Conservation (phyloP, 2,329 filamentous ascomycete species). For the Coniochaeta prunicola region DNA sequence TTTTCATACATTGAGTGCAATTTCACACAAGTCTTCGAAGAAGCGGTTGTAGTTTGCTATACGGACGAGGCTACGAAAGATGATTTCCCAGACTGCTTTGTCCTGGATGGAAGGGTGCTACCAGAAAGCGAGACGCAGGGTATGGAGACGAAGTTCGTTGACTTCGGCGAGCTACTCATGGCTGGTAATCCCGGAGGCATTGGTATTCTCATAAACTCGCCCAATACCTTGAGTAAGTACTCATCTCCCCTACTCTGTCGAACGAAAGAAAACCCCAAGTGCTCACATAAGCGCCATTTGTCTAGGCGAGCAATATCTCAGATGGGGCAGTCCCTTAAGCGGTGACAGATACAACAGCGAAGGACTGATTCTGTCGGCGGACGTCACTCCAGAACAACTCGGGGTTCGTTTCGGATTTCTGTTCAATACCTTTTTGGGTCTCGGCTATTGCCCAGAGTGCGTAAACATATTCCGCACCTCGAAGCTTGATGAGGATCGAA, state of each 20-base stretch:
- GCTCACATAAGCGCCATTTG: neutral
- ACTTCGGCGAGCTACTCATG: slow-evolving; percentile 4
- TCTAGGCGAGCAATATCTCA: neutral
- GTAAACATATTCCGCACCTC: neutral
- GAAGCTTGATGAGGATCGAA: neutral
- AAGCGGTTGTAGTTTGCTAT: slow-evolving; percentile 4
- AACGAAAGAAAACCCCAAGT: neutral
- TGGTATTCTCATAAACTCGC: neutral
- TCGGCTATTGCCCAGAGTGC: slow-evolving; percentile 9
- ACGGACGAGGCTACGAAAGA: neutral
- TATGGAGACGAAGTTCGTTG: slow-evolving; percentile 1
- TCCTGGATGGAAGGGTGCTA: neutral
- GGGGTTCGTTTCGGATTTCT: slow-evolving; percentile 6
- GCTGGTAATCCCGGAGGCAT: slow-evolving; percentile 1
- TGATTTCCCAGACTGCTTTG: neutral
- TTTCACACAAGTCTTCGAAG: slow-evolving; percentile 7
- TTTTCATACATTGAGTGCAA: slow-evolving; percentile 12
- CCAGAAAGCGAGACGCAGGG: neutral
- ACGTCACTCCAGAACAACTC: slow-evolving; percentile 2
- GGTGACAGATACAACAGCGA: neutral
- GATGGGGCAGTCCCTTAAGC: neutral
- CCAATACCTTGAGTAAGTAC: neutral
- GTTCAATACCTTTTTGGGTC: slow-evolving; percentile 10
- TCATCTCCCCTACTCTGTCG: neutral
- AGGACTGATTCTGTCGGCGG: slow-evolving; percentile 3